phyloP scores from a whole-genome alignment of 257 asterid genomes.

The Solanum bulbocastanum region DNA sequence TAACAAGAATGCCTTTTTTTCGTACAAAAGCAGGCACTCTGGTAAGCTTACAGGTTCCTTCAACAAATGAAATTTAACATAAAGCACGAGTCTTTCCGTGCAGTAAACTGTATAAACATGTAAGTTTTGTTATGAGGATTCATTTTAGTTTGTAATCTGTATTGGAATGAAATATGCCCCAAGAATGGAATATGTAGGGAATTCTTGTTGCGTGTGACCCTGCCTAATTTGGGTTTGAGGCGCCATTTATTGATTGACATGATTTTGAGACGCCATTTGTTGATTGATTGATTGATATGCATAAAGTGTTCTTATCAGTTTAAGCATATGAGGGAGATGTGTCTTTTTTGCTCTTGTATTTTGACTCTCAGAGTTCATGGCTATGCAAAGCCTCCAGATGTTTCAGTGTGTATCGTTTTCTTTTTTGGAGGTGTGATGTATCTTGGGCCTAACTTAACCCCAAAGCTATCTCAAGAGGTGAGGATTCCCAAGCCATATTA shows the following conservation, averaged over 20 bases:
- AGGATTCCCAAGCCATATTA: neutral
- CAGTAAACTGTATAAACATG: neutral
- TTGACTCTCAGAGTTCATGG: neutral
- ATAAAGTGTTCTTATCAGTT: neutral
- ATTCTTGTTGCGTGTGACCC: neutral
- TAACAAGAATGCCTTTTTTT: neutral
- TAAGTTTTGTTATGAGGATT: neutral
- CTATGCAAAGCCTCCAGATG: neutral
- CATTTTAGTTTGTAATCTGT: neutral
- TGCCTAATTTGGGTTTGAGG: neutral
- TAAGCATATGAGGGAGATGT: neutral
- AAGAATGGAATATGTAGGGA: neutral
- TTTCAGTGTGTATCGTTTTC: neutral
- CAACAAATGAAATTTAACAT: neutral
- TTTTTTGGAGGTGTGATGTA: neutral
- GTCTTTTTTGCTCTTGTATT: neutral
- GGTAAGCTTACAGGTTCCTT: neutral
- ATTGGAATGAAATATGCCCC: neutral
- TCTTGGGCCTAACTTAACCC: neutral
- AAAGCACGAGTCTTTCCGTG: neutral
- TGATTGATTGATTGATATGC: neutral
- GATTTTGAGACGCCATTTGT: neutral
- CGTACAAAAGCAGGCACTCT: neutral
- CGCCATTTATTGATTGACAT: neutral
- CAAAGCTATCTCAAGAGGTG: neutral